Evolutionary conservation across 805 yeast species (phyloP).

Genomic region (Candida pseudoglaebosa): DNA sequence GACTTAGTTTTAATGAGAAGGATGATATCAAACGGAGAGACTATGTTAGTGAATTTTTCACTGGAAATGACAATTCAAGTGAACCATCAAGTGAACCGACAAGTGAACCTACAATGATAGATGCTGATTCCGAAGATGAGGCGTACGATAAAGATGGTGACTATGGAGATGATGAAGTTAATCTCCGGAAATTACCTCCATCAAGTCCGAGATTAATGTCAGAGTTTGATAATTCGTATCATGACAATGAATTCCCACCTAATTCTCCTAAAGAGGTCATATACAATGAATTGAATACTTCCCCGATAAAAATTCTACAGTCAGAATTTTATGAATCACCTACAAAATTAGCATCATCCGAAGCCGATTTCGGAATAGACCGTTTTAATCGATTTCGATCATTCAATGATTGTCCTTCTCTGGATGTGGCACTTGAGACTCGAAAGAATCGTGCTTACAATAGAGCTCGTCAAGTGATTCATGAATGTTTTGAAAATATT

Average conservation of each 20-base stretch:
- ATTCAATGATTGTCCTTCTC: conserved; percentile 25
- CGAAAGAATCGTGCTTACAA: conserved; percentile 8
- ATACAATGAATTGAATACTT: background rate
- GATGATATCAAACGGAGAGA: conserved; percentile 36
- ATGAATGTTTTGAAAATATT: conserved; percentile 46
- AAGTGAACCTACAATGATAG: conserved; percentile 17
- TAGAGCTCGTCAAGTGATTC: conserved; percentile 40
- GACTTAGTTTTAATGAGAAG: conserved; percentile 40
- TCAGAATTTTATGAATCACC: background rate
- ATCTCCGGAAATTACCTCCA: conserved; percentile 18
- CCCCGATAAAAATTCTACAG: background rate
- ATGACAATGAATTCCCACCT: conserved; percentile 19
- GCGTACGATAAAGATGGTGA: conserved; percentile 7
- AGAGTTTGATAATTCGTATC: conserved; percentile 27
- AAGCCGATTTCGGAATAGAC: conserved; percentile 50
- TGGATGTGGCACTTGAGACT: conserved; percentile 25
- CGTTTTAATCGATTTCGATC: conserved; percentile 40
- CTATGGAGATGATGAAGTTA: background rate
- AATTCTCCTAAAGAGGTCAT: conserved; percentile 20
- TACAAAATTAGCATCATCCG: conserved; percentile 21
- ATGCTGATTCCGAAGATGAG: conserved; percentile 12
- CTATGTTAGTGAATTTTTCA: conserved; percentile 11
- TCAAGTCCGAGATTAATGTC: conserved; percentile 34
- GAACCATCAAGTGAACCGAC: conserved; percentile 12
- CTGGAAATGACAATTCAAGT: background rate